Base-by-base conservation (phyloP, 208 protist genomes). In the Trypanosoma brucei region DNA sequence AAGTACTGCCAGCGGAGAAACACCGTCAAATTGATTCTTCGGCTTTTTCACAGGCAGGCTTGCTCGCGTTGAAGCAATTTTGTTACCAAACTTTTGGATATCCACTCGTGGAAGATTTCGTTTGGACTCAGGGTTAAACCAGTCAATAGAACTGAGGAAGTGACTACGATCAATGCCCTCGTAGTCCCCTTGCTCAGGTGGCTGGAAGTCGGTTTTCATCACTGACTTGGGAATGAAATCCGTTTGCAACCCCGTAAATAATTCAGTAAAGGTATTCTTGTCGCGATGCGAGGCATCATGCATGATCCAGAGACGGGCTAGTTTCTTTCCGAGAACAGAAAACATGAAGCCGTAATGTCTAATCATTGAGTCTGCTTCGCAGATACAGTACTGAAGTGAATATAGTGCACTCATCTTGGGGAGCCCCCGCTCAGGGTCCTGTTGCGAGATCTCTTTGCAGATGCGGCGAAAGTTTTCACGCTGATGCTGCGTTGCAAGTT, bases 11-110 rank as follows among this genome's bases (percentile, higher is more conserved):
- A 95, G 62, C 22, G 82, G 52, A 31, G 82, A 86, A 13, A 92
- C 62, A 11, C 81, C 83, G 65, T 95, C 88, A 65, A 95, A 95
- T 72, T 95, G 88, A 63, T 70, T 86, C 62, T 91, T 92, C 5
- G 85, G 88, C 63, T 92, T 92, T 31, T 80, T 92, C 6, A 75
- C 53, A 62, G 83, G 82, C 40, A 55, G 36, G 6, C 42, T 2
- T 11, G 30, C 42, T 2, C 4, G 14, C 22, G 39, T 36, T 4
- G 56, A 56, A 63, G 55, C 70, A 2, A 72, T 56, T 48, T 50
- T 45, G 14, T 11, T 30, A 7, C 46, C 44, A 46, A 31, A 54
- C n/a, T 62, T 68, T 51, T 77, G 48, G 52, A 50, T 35, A 49
- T 86, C 65, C 14, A 78, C 39, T 42, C 22, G 49, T 56, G 78